These are phyloP conservation scores for Rhodotorula babjevae DNA, from an alignment of 768 basidiomycete genomes.

Conservation along the genomic window DNA sequence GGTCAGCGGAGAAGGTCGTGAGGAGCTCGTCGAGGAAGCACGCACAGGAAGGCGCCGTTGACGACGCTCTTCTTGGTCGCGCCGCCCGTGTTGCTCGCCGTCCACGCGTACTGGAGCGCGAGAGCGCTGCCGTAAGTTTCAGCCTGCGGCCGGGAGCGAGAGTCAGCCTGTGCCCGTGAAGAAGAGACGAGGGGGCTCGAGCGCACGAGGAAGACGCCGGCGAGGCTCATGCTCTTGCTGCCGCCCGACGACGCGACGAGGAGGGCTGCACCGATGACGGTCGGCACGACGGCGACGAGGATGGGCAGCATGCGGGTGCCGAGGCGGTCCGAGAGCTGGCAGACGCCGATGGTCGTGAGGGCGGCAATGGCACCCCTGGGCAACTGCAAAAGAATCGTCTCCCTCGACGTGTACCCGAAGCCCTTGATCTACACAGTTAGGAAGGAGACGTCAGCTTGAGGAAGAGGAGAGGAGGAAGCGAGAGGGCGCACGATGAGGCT, in stretches of 20 bases:
- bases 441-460: neutral
- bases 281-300: slow-evolving; percentile 34
- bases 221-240: slow-evolving; percentile 56
- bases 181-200: neutral
- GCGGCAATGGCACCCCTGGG: slow-evolving; percentile 57
- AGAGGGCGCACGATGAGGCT: neutral
- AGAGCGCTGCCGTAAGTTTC: slow-evolving; percentile 61
- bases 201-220: slow-evolving; percentile 49
- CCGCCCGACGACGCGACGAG: slow-evolving; percentile 53
- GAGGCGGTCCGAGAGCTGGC: slow-evolving; percentile 2
- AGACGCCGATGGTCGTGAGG: slow-evolving; percentile 50
- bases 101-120: slow-evolving; percentile 61
- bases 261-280: slow-evolving; percentile 57
- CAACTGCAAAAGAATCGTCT: slow-evolving; percentile 60
- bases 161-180: neutral
- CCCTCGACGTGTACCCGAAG: slow-evolving; percentile 53
- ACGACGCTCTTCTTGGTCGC: slow-evolving; percentile 59
- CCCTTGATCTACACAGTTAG: slow-evolving; percentile 13
- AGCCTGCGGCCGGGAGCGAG: slow-evolving; percentile 45
- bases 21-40: too few species aligned
- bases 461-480: slow-evolving; percentile 50
- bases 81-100: slow-evolving; percentile 61
- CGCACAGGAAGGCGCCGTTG: slow-evolving; percentile 17
- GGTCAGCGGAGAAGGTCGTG: too few species aligned
- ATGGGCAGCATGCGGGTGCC: slow-evolving; percentile 8